Base-by-base conservation (phyloP, 2,329 filamentous ascomycete species). In the Aspergillus oerlinghausenensis region DNA sequence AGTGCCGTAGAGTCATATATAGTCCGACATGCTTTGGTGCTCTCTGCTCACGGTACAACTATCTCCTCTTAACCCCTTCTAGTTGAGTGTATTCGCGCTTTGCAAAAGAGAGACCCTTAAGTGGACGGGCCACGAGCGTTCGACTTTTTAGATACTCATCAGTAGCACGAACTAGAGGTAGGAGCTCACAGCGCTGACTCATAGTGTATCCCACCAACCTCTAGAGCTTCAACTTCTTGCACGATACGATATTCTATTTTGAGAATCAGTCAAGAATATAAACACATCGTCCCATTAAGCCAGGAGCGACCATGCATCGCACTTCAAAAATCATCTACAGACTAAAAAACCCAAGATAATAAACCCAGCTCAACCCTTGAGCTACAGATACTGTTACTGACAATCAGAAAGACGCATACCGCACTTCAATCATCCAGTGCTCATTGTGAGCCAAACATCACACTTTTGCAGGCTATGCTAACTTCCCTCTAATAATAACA, bases 401-500 rank as follows among this genome's bases (percentile, higher is more conserved):
- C 42, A n/a, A 55, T 29, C 28, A 11, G 43, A 52, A 55, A 55
- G 25, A 47, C 29, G 32, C 48, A 14, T 4, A 23, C 40, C 19
- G 5, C 11, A 29, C 29, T 25, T 17, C 40, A 50, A 14, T 4
- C 3, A 29, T 29, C 11, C 21, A 21, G 38, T 42, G 8, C 17
- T 19, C 17, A 29, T 29, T 29, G 28, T 11, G 8, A 42, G 7
- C 5, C n/a, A n/a, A 42, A 3, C 38, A 19, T 43, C 55, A 38
- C 48, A 47, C 29, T 69, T 74, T 64, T 86, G 79, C 58, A 89
- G 78, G 55, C 89, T 87, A 73, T 80, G 85, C 63, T 87, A 72
- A 70, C 90, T 74, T 52, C 82, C 82, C 50, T 81, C 80, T 67
- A 92, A 69, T 67, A 92, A 69, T 84, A 61, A 77, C 75, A 75